A percentile compares a stretch with the other conserved stretches of the same genome.
Conservation (phyloP, 139 green algal genomes). For the Chlorella sp. region DNA sequence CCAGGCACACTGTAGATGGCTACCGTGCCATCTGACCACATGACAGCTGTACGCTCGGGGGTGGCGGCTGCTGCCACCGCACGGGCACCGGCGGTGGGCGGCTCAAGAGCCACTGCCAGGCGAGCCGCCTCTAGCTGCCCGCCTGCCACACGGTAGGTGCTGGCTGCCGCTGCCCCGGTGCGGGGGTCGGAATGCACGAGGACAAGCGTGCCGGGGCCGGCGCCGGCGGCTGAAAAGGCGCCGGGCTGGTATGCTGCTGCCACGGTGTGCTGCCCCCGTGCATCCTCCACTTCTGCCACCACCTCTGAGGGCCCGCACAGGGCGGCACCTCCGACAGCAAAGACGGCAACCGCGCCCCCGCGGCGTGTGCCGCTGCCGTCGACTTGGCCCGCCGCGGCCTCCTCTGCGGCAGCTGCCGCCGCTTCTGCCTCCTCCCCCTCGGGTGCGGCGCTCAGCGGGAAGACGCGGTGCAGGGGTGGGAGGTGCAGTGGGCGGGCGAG, state of each 20-base stretch:
- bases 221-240: not conserved
- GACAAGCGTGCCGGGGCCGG: not conserved
- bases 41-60: slow-evolving; percentile 8
- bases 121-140: not conserved
- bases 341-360: not conserved
- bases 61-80: slow-evolving; percentile 6
- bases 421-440: slow-evolving; percentile 13
- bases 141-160: not conserved
- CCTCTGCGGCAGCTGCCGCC: slow-evolving; percentile 7
- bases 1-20: slow-evolving; percentile 13
- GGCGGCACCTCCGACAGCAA: not conserved
- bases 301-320: slow-evolving; percentile 27
- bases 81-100: not conserved
- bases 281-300: slow-evolving; percentile 20
- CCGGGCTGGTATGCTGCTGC: not conserved
- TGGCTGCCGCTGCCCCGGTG: not conserved
- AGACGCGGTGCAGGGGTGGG: slow-evolving; percentile 8
- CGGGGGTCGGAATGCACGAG: not conserved
- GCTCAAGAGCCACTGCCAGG: not conserved
- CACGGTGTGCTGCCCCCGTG: slow-evolving; percentile 6
- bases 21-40: slow-evolving; percentile 41
- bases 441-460: slow-evolving; percentile 12
- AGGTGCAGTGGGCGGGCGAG: slow-evolving; percentile 12
- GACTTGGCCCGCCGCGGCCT: not conserved
- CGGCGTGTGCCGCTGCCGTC: slow-evolving; percentile 13